Evolutionary conservation across 2,329 filamentous ascomycete species (phyloP), one percentile per base, ranked within the genome.

Genomic region (Epichloe aotearoae): DNA sequence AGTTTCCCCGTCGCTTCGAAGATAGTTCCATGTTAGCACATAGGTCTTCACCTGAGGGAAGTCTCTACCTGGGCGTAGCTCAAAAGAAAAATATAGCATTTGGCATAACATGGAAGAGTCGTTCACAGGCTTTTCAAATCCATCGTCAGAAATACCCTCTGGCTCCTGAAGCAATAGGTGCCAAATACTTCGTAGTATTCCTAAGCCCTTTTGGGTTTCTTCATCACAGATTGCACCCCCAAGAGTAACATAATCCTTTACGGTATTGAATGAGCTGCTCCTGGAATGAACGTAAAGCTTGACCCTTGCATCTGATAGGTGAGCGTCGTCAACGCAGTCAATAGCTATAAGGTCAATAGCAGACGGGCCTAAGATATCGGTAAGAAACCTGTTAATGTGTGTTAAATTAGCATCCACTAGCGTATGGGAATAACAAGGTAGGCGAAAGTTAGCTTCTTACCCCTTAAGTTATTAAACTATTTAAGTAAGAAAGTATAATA

Each of bases 91-190:
- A 41, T 56, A 56, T 12, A 51, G 15, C 44, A 47, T 54, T 37
- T 54, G 52, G 39, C 38, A 48, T 1, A 50, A 19, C n/a, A 52
- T 46, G 19, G 40, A 47, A 26, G 38, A 36, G 11, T 50, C 51
- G 20, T 38, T 52, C 5, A 53, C 12, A 15, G 50, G 50, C 47
- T 51, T 54, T 10, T 54, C 53, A 17, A 39, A 53, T 11, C 50
- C 41, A 15, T 56, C 52, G 17, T 52, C 45, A 14, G 38, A 14
- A 33, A 50, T 19, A 37, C 47, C 52, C 17, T 56, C 50, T 3
- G 52, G 54, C 40, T 53, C 46, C 43, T 56, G 54, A 12, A 53
- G 49, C 14, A 56, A n/a, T 6, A 56, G 52, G 20, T 54, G 52
- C 54, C 54, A 56, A 33, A 56, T 50, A 8, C 42, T 40, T 4